Percentiles rank a stretch among this genome's conserved stretches.
phyloP scores from a whole-genome alignment of 2,329 filamentous ascomycete species.

The Colletotrichum navitas region DNA sequence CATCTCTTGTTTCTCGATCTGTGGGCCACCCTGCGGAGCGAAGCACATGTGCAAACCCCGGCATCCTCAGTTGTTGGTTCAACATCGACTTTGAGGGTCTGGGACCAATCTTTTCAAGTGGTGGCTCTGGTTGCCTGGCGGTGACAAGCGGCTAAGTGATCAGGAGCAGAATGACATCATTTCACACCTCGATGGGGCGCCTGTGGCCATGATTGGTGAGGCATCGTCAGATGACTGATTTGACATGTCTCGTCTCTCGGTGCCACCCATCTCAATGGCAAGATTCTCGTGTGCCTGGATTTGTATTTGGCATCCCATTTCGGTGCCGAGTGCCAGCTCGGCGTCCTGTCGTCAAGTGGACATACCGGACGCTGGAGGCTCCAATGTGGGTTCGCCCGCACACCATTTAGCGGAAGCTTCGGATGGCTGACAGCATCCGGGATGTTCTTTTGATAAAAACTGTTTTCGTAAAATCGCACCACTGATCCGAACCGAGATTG shows the following conservation, averaged over 20 bases:
- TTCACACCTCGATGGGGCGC: neutral
- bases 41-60: neutral
- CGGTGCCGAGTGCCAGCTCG: neutral
- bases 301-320: neutral
- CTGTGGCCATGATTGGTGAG: constrained; percentile 9
- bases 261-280: constrained; percentile 13
- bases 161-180: constrained; percentile 27
- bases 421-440: constrained; percentile 1
- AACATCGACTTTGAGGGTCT: neutral
- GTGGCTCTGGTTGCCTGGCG: neutral
- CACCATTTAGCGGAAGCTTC: constrained; percentile 1
- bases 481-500: constrained; percentile 1
- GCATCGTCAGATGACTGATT: constrained; percentile 17
- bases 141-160: constrained; percentile 3
- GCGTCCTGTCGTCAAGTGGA: neutral
- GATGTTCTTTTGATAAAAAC: neutral
- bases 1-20: too few relatives aligned
- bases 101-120: neutral
- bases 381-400: neutral
- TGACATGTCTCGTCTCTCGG: neutral
- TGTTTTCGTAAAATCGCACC: neutral
- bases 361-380: too few relatives aligned
- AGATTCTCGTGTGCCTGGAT: neutral
- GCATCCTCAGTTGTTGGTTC: neutral
- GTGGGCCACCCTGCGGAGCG: neutral